Base-by-base conservation (phyloP, 23 red algal genomes). In the Gracilariopsis chorda region DNA sequence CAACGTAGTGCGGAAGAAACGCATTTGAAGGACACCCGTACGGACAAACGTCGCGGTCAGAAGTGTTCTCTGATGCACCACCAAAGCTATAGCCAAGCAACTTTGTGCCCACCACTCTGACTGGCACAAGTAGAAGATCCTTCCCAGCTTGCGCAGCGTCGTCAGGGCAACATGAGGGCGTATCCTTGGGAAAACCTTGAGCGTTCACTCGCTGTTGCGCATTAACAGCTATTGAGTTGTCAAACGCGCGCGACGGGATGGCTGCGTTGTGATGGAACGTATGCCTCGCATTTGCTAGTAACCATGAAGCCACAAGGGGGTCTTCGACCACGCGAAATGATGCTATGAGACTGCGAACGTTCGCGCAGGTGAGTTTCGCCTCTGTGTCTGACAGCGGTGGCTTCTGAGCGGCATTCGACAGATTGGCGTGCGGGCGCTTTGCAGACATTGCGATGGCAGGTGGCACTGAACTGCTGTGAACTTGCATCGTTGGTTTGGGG, bases 1-100 rank as follows among this genome's bases (percentile, higher is more conserved):
- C 85, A 9, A 89, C 85, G 29, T 60, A 62, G 47, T 89, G 85
- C 36, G 85, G 85, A 13, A 89, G 24, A 37, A 73, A 64, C 44
- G 67, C 68, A 29, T 49, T 57, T 35, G 48, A 39, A 55, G 76
- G 76, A 4, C 45, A 42, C 55, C 76, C 76, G 11, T 57, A 57
- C 35, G 76, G 76, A 21, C 76, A 80, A 58, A 57, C 37, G 48
- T 80, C 76, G 19, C 25, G 1, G 9, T 27, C n/a, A 23, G n/a
- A 24, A 7, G 48, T 28, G 14, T 55, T 55, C 13, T 43, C 48
- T 20, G 8, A 1, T 1, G 48, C 23, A 27, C 85, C 85, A 0
- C 85, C 72, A 37, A 89, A 89, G 16, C 39, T 89, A 27, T 89
- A 89, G 0, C 85, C 85, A 1, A 89, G 42, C 51, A 89, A 29